phyloP scores from a whole-genome alignment of 768 basidiomycete species.

The Gymnopilus junonius region DNA sequence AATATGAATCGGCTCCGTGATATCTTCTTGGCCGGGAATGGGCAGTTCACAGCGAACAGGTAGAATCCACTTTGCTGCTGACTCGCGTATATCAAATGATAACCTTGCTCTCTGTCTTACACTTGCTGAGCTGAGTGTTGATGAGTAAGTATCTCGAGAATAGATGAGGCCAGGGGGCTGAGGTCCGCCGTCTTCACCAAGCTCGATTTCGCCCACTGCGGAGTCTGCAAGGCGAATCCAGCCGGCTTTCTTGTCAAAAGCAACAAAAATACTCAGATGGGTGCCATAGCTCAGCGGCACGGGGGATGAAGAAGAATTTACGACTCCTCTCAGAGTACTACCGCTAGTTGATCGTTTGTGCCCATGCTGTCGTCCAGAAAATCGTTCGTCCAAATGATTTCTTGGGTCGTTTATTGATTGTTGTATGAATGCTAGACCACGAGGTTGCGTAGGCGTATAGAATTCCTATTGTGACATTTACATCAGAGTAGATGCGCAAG shows the following conservation, averaged over 20 bases:
- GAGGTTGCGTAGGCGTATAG: conserved; percentile 74
- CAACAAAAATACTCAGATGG: conserved; percentile 79
- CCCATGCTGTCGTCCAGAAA: conserved; percentile 30
- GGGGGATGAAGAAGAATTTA: conserved; percentile 32
- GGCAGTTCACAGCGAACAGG: conserved; percentile 50
- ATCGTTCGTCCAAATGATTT: conserved; percentile 41
- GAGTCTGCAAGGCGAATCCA: conserved; percentile 82
- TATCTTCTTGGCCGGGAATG: conserved; percentile 29
- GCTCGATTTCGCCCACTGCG: conserved; percentile 77
- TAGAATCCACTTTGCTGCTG: conserved; percentile 48
- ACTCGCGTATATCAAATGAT: conserved; percentile 40
- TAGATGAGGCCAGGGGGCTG: conserved; percentile 29
- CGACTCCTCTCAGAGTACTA: conserved; percentile 37
- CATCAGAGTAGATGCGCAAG: neutral
- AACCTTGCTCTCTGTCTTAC: conserved; percentile 33
- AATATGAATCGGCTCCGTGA: conserved; percentile 55
- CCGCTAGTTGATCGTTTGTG: conserved; percentile 50
- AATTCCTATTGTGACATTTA: conserved; percentile 63
- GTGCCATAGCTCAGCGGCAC: conserved; percentile 57
- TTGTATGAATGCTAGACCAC: conserved; percentile 70
- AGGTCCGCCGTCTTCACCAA: conserved; percentile 48
- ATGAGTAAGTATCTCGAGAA: conserved; percentile 33
- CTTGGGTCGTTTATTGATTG: conserved; percentile 57
- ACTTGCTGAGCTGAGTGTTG: conserved; percentile 25
- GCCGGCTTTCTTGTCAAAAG: conserved; percentile 89